phyloP scores from a whole-genome alignment of 345 rosid species.

The thale cress (Arabidopsis thaliana) region DNA sequence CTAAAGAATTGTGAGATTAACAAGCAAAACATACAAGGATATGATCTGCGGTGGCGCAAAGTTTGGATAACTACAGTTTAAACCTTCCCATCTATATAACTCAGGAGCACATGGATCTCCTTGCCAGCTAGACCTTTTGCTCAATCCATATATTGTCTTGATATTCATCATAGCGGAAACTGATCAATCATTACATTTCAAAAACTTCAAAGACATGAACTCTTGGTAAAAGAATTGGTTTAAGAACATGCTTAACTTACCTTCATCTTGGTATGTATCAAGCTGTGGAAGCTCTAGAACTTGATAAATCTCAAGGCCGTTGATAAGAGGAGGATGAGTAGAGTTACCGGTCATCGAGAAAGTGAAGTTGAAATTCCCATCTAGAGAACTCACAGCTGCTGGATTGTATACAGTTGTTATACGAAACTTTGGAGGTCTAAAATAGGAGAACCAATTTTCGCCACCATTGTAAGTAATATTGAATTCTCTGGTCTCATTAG shows the following conservation, averaged over 20 bases:
- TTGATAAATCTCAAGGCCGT: constrained; percentile 47
- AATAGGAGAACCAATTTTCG: background rate
- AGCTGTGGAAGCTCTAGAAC: constrained; percentile 31
- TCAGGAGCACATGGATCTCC: constrained; percentile 60
- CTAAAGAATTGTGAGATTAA: constrained; percentile 9
- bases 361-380: constrained; percentile 32
- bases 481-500: constrained; percentile 44
- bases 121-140: constrained; percentile 46
- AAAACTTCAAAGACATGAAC: background rate
- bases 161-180: constrained; percentile 54
- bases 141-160: constrained; percentile 47
- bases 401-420: constrained; percentile 37
- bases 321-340: constrained; percentile 49
- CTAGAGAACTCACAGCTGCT: constrained; percentile 16
- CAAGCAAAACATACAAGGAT: constrained; percentile 52
- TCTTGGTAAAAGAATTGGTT: background rate
- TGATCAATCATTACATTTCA: constrained; percentile 28
- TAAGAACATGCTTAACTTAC: constrained; percentile 29
- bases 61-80: constrained; percentile 45
- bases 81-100: constrained; percentile 49
- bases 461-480: constrained; percentile 47
- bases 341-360: constrained; percentile 36
- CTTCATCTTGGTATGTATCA: constrained; percentile 44
- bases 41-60: constrained; percentile 43
- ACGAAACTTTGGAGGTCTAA: constrained; percentile 36